These are phyloP conservation scores for Volvox carteri DNA, from an alignment of 163 green algal genomes.

Conservation along the genomic window DNA sequence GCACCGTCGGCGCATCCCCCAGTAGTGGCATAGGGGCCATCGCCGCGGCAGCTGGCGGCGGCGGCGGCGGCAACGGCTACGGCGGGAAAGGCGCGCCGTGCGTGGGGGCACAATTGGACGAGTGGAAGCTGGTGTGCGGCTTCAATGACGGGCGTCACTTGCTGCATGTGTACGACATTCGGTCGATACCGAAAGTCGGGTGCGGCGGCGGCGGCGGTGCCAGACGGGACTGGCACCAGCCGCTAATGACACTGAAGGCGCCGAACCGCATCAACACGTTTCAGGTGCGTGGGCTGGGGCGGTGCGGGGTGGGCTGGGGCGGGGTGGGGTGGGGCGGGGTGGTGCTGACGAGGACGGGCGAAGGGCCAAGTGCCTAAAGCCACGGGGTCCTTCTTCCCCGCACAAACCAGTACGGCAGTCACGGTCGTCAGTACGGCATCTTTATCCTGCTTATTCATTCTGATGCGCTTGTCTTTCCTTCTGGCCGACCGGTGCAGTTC, in stretches of 20 bases:
- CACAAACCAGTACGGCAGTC: too few relatives aligned
- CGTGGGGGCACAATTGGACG: constrained; percentile 67
- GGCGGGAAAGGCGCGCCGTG: constrained; percentile 34
- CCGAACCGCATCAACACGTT: constrained; percentile 61
- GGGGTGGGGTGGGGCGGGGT: background rate
- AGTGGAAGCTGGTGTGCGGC: constrained; percentile 67
- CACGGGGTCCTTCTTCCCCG: too few relatives aligned
- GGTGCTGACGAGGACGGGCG: too few relatives aligned
- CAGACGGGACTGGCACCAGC: constrained; percentile 14
- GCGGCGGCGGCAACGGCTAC: background rate
- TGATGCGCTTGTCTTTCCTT: too few relatives aligned
- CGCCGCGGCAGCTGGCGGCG: constrained; percentile 18
- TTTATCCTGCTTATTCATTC: too few relatives aligned
- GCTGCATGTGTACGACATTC: constrained; percentile 66
- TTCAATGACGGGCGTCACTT: constrained; percentile 48
- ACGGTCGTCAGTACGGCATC: too few relatives aligned
- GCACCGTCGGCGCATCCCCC: background rate
- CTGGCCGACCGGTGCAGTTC: too few relatives aligned
- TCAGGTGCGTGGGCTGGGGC: constrained; percentile 46
- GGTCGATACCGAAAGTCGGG: constrained; percentile 35
- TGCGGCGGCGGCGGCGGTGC: background rate
- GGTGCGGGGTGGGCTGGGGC: background rate
- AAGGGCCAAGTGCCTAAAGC: too few relatives aligned
- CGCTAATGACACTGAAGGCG: constrained; percentile 58
- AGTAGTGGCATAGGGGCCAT: constrained; percentile 17